Conservation (phyloP, 163 green algal species). For the Prototheca wickerhamii region DNA sequence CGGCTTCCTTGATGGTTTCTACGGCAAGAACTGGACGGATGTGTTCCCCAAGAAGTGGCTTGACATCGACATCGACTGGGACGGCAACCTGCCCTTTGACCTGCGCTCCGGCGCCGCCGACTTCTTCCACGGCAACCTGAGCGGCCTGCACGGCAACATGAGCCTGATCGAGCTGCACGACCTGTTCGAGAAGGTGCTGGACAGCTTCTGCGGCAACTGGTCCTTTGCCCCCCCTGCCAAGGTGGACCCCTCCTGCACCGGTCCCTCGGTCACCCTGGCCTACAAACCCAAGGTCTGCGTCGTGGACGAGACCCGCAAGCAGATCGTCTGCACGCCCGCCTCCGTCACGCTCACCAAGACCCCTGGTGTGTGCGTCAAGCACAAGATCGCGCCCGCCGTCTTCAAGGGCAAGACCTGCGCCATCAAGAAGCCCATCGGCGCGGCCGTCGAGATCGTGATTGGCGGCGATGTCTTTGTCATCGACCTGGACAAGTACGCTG, state of each 20-base stretch:
- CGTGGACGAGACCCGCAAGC: conserved; percentile 19
- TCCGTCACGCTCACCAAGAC: conserved; percentile 28
- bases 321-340: conserved; percentile 27
- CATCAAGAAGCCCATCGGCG: background rate
- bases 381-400: conserved; percentile 5
- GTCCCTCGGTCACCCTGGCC: conserved; percentile 16
- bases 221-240: conserved; percentile 4
- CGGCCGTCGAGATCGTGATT: background rate
- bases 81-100: background rate
- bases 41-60: background rate
- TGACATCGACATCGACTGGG: background rate
- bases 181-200: background rate
- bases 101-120: background rate
- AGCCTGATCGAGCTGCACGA: background rate
- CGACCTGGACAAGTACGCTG: background rate
- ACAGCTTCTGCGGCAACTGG: background rate
- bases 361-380: conserved; percentile 26
- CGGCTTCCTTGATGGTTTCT: background rate
- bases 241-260: conserved; percentile 19
- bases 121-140: background rate
- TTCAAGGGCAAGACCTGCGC: conserved; percentile 27
- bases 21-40: background rate
- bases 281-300: conserved; percentile 21
- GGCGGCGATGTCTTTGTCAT: background rate
- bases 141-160: background rate